A percentile compares a stretch with the other conserved stretches of the same genome.
Conservation (phyloP, 2,329 filamentous ascomycete species). For the Pseudocercospora pini-densiflorae region DNA sequence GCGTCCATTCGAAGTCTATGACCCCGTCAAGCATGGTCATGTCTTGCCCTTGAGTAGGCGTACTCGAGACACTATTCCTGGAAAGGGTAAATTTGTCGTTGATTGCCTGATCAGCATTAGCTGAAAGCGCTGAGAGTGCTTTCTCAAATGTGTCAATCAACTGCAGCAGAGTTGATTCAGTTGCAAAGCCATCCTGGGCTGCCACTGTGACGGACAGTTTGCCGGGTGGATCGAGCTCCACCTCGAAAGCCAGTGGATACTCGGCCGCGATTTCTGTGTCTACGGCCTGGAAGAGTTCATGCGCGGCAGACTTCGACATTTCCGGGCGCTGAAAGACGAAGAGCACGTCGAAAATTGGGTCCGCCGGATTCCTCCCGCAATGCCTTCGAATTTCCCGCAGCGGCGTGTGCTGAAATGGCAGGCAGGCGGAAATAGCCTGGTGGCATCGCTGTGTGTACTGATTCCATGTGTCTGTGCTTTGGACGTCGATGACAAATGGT, state of each 20-base stretch:
- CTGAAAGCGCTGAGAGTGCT: conserved; percentile 19
- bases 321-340: conserved; percentile 74
- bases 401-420: conserved; percentile 78
- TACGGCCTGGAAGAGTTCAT: conserved; percentile 57
- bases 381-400: conserved; percentile 82
- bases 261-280: conserved; percentile 60
- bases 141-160: conserved; percentile 16
- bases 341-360: conserved; percentile 74
- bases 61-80: not conserved
- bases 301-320: not conserved
- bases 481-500: conserved; percentile 64
- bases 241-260: conserved; percentile 79
- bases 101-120: conserved; percentile 18
- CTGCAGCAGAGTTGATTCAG: conserved; percentile 41
- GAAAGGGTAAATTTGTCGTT: conserved; percentile 16
- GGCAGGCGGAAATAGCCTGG: conserved; percentile 67
- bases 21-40: conserved; percentile 30
- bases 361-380: conserved; percentile 60
- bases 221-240: conserved; percentile 57
- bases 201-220: conserved; percentile 64
- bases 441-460: conserved; percentile 69
- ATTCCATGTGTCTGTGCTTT: conserved; percentile 58
- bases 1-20: conserved; percentile 62
- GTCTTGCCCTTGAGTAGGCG: conserved; percentile 3
- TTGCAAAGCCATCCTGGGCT: conserved; percentile 52